Evolutionary conservation across 345 rosid species (phyloP), one percentile per base, ranked within the genome.

Genomic region (Pugionium dolabratum): DNA sequence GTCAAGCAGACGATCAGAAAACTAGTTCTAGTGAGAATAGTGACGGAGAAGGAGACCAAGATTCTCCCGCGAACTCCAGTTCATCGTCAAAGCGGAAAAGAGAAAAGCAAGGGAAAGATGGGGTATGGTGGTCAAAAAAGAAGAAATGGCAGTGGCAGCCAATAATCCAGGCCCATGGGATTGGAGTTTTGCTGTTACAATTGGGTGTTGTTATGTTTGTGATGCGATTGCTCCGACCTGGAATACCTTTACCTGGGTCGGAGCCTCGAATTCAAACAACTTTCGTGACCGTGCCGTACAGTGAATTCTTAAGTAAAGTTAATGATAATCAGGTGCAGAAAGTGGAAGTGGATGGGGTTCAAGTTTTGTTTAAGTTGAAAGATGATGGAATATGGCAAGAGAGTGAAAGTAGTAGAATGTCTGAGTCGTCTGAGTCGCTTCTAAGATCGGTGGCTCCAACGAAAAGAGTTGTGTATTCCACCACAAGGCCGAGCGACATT

Each of bases 301-400:
- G 97, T 53, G 96, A 87, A 2, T 94, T 94, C 50, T 78, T 94
- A 70, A 81, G 85, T 67, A 91, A 82, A 74, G 86, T 90, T 49
- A 86, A 56, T 27, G 57, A 64, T 48, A 81, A 90, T 62, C 84
- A 80, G 71, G 95, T 94, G 78, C 82, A 81, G 71, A 90, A 90
- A 64, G 99, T 87, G 54, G 97, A 88, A 72, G 92, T 90, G 0
- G 95, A 90, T 76, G 97, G 96, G 1, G 91, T 88, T 37, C 89
- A 84, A 52, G 70, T 91, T 67, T 83, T 82, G 87, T 94, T 90
- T 59, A 94, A 94, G 76, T 57, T 94, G 69, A 90, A 80, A 76
- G 74, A 71, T 50, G 93, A 82, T 49, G 86, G 66, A 1, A 60
- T 46, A n/a, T 65, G 51, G 62, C 67, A 50, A 61, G 88, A 85